Evolutionary conservation across 352 stramenopile genomes (phyloP).

Genomic region (Phytopythium helicoides): DNA sequence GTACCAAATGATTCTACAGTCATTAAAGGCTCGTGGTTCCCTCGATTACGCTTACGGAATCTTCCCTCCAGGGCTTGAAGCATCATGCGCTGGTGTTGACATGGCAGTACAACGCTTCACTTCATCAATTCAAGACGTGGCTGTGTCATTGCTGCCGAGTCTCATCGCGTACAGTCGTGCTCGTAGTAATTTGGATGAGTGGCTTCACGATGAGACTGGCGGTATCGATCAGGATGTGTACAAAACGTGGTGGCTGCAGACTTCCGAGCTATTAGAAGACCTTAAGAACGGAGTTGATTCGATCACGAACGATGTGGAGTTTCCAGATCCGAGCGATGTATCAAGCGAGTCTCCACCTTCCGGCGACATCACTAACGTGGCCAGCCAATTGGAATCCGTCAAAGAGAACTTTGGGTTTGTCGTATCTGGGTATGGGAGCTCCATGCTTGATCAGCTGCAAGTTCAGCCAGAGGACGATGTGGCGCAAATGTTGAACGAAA

Average conservation of each 20-base stretch:
- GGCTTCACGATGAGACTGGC: constrained; percentile 19
- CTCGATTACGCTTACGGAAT: constrained; percentile 16
- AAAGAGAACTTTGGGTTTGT: too few species aligned
- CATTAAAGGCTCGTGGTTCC: background rate
- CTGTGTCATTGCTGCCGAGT: constrained; percentile 28
- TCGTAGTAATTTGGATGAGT: constrained; percentile 40
- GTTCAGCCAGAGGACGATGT: background rate
- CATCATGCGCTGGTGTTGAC: constrained; percentile 31
- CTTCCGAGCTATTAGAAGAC: background rate
- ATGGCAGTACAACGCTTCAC: constrained; percentile 21
- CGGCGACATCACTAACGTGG: too few species aligned
- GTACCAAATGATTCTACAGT: constrained; percentile 10
- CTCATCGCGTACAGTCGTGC: constrained; percentile 34
- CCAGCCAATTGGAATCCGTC: too few species aligned
- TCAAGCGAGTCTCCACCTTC: too few species aligned
- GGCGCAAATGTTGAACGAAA: background rate
- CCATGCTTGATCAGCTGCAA: background rate
- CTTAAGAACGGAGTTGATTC: too few species aligned
- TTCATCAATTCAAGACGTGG: constrained; percentile 24
- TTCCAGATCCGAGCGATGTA: too few species aligned
- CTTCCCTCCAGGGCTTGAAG: constrained; percentile 17
- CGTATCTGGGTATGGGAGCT: background rate
- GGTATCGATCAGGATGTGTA: constrained; percentile 37
- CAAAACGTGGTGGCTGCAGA: constrained; percentile 32
- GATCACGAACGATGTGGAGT: too few species aligned